Evolutionary conservation across 805 yeast species (phyloP).

Genomic region (Diddensiella transvaalensis): DNA sequence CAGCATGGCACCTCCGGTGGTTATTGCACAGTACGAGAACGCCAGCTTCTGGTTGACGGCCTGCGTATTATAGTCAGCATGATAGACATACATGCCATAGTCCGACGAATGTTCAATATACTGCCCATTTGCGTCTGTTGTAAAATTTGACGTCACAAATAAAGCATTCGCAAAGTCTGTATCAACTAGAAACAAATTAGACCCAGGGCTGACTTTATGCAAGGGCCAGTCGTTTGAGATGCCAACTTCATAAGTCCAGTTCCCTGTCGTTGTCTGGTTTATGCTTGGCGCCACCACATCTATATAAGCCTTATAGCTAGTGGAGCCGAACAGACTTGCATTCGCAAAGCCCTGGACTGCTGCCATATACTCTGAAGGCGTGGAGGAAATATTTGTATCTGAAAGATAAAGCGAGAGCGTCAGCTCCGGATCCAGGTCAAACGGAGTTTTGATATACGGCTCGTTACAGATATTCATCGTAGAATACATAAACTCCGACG

Average conservation of each 20-base stretch:
- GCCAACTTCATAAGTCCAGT: constrained; percentile 66
- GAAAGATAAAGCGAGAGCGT: constrained; percentile 10
- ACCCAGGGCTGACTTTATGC: constrained; percentile 8
- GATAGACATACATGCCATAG: constrained; percentile 23
- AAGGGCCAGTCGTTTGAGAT: constrained; percentile 30
- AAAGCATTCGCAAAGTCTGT: constrained; percentile 66
- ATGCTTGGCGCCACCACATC: constrained; percentile 17
- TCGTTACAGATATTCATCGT: constrained; percentile 36
- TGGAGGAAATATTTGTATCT: constrained; percentile 28
- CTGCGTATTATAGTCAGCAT: background rate
- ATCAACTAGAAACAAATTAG: constrained; percentile 50
- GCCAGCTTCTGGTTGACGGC: constrained; percentile 10
- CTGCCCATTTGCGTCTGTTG: constrained; percentile 17
- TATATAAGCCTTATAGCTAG: constrained; percentile 21
- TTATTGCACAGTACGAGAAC: constrained; percentile 68
- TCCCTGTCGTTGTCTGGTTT: constrained; percentile 8
- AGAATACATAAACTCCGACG: constrained; percentile 27
- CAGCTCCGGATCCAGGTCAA: constrained; percentile 7
- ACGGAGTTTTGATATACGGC: constrained; percentile 24
- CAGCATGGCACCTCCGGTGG: constrained; percentile 45
- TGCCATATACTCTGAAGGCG: constrained; percentile 17
- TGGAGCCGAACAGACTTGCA: constrained; percentile 27
- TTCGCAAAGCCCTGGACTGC: constrained; percentile 31
- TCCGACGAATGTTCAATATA: constrained; percentile 13
- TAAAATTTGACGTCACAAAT: constrained; percentile 56